Percentiles rank a stretch among this genome's conserved stretches.
Conservation (phyloP, 257 asterid genomes). For the Leonotis leonurus region DNA sequence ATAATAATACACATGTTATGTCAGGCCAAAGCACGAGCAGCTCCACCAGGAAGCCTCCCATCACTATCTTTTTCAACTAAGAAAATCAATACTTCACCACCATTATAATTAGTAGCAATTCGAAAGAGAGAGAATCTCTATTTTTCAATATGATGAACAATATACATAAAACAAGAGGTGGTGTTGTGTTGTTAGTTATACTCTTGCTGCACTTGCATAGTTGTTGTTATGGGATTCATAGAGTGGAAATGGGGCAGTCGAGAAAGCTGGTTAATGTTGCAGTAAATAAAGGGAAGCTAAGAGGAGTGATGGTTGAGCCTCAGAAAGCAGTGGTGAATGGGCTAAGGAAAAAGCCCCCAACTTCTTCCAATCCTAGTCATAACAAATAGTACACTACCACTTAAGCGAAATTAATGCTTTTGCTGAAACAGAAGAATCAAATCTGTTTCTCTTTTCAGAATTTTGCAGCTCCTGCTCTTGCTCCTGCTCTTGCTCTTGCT, state of each 20-base stretch:
- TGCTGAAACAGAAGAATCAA: constrained; percentile 9
- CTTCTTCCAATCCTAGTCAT: constrained; percentile 51
- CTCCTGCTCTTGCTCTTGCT: not conserved
- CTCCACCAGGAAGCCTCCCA: constrained; percentile 13
- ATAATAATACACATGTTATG: constrained; percentile 33
- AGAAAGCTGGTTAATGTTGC: constrained; percentile 35
- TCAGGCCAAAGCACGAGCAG: constrained; percentile 28
- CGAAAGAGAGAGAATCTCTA: not conserved
- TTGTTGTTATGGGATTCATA: too few relatives aligned
- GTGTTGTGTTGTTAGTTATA: constrained; percentile 9
- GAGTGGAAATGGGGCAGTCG: constrained; percentile 13
- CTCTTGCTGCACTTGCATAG: constrained; percentile 12
- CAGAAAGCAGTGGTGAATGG: constrained; percentile 43
- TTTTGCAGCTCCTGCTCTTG: constrained; percentile 5
- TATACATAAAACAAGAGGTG: not conserved
- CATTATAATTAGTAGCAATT: constrained; percentile 5
- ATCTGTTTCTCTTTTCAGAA: constrained; percentile 11
- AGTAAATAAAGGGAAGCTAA: constrained; percentile 20
- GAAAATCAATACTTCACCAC: not conserved
- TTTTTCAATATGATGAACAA: constrained; percentile 1
- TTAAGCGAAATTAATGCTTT: too few relatives aligned
- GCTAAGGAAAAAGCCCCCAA: constrained; percentile 38
- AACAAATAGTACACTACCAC: constrained; percentile 25
- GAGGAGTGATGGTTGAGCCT: constrained; percentile 26
- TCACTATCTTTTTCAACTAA: not conserved